phyloP scores from a whole-genome alignment of 768 basidiomycete species.

The Chlorophyllum brunneum region DNA sequence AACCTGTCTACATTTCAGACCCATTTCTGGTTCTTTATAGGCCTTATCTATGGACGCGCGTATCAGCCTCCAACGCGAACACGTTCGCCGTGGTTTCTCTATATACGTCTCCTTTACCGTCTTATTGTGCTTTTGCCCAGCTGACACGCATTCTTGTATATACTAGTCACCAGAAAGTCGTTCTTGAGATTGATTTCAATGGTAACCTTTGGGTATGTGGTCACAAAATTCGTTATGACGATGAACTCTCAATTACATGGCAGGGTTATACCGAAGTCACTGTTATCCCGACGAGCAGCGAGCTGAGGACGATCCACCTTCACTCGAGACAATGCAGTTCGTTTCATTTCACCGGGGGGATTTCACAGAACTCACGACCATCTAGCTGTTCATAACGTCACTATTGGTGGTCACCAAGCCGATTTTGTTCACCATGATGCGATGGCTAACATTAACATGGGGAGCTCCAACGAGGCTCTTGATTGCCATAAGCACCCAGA shows the following conservation, averaged over 20 bases:
- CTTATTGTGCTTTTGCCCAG: constrained; percentile 14
- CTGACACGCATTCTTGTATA: constrained; percentile 46
- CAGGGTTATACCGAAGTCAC: constrained; percentile 95
- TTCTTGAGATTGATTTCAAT: constrained; percentile 89
- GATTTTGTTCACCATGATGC: constrained; percentile 81
- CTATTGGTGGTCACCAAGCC: constrained; percentile 65
- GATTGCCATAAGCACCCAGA: constrained; percentile 91
- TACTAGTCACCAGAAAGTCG: constrained; percentile 96
- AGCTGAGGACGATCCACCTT: constrained; percentile 80
- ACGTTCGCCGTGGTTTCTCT: constrained; percentile 77
- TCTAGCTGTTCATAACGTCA: constrained; percentile 69
- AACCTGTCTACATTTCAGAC: neutral
- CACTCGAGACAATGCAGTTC: constrained; percentile 86
- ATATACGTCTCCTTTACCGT: constrained; percentile 65
- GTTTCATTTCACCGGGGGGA: constrained; percentile 23
- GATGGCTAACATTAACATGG: constrained; percentile 59
- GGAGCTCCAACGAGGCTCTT: constrained; percentile 45
- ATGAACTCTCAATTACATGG: constrained; percentile 19
- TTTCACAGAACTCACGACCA: constrained; percentile 17
- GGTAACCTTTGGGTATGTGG: constrained; percentile 76
- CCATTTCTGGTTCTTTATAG: constrained; percentile 21
- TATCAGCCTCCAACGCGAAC: constrained; percentile 70
- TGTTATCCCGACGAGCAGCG: constrained; percentile 73
- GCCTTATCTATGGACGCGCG: constrained; percentile 46
- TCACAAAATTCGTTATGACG: constrained; percentile 5